Evolutionary conservation across 306 rosid species (phyloP).

Genomic region (Medicago lupulina): DNA sequence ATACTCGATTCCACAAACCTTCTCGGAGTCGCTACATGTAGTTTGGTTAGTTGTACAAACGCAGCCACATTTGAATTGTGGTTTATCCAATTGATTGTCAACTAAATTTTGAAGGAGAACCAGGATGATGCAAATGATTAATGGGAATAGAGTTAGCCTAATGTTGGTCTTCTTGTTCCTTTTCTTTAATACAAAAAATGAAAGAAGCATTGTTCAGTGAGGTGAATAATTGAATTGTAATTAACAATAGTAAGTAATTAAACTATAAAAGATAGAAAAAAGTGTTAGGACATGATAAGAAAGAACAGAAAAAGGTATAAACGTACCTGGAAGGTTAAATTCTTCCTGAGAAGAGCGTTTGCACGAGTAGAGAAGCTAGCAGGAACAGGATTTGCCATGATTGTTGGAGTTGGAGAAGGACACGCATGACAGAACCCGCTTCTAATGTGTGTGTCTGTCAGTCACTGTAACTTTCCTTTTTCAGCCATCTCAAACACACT

Average conservation of each 20-base stretch:
- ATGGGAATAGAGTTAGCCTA: constrained; percentile 60
- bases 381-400: constrained; percentile 24
- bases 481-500: too few species aligned
- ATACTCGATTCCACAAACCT: constrained; percentile 64
- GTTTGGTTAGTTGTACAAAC: constrained; percentile 37
- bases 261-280: neutral
- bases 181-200: constrained; percentile 49
- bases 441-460: too few species aligned
- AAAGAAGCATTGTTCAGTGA: too few species aligned
- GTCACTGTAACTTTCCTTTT: too few species aligned
- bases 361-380: constrained; percentile 77
- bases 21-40: constrained; percentile 37
- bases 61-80: constrained; percentile 67
- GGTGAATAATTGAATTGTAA: too few species aligned
- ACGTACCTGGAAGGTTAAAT: constrained; percentile 72
- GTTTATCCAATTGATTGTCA: constrained; percentile 50
- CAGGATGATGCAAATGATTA: constrained; percentile 57
- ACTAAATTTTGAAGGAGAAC: constrained; percentile 55
- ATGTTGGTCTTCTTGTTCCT: constrained; percentile 69
- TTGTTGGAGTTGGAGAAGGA: neutral
- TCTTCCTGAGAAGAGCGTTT: constrained; percentile 81
- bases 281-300: constrained; percentile 26
- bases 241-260: too few species aligned
- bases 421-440: neutral
- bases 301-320: too few species aligned